phyloP scores from a whole-genome alignment of 306 rosid species.

The Ormosia emarginata region DNA sequence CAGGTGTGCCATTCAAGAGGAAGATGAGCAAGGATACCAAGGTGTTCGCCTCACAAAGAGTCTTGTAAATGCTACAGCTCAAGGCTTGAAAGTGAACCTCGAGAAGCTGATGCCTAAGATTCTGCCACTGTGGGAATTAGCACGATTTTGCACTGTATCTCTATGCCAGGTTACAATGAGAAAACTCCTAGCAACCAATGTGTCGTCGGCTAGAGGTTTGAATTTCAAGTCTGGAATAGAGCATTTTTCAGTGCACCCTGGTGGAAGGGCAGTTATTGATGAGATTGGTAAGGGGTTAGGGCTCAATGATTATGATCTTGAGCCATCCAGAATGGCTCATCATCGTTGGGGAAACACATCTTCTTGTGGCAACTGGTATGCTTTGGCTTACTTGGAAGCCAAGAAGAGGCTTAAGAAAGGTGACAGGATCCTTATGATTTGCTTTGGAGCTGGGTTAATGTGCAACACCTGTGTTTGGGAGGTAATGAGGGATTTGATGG shows the following conservation, averaged over 20 bases:
- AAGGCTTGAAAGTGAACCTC: slow-evolving; percentile 46
- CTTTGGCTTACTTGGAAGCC: slow-evolving; percentile 66
- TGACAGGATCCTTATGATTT: slow-evolving; percentile 50
- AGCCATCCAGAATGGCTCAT: slow-evolving; percentile 63
- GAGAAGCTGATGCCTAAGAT: slow-evolving; percentile 38
- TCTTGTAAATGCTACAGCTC: slow-evolving; percentile 44
- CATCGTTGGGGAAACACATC: slow-evolving; percentile 64
- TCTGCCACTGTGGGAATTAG: slow-evolving; percentile 43
- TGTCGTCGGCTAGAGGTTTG: background rate
- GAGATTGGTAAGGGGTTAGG: slow-evolving; percentile 50
- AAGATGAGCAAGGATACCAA: slow-evolving; percentile 43
- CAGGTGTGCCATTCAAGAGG: slow-evolving; percentile 42
- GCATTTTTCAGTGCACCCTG: slow-evolving; percentile 66
- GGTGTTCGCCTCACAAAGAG: slow-evolving; percentile 52
- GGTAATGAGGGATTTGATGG: slow-evolving; percentile 48
- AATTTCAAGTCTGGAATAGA: slow-evolving; percentile 48
- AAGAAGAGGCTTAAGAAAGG: slow-evolving; percentile 62
- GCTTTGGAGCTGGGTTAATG: slow-evolving; percentile 69
- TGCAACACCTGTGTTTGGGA: slow-evolving; percentile 70
- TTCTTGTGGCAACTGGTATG: slow-evolving; percentile 66
- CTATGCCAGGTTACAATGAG: background rate
- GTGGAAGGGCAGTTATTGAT: slow-evolving; percentile 50
- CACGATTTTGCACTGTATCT: slow-evolving; percentile 8
- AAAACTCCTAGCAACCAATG: background rate
- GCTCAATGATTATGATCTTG: slow-evolving; percentile 42